Conservation (phyloP, 768 basidiomycete species). For the Macrocybe gigantea region DNA sequence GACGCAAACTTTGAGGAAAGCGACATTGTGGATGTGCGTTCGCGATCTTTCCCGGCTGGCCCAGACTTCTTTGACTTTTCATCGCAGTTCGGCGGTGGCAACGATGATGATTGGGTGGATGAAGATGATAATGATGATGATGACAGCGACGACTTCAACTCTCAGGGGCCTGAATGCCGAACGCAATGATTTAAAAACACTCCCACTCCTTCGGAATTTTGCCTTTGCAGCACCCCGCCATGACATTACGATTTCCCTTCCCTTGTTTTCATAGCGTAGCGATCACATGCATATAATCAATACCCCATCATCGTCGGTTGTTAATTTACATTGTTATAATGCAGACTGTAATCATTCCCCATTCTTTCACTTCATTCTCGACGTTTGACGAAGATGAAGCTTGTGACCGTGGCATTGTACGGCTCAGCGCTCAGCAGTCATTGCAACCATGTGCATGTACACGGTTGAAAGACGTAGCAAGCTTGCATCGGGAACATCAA, state of each 20-base stretch:
- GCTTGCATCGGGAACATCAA: too few species aligned
- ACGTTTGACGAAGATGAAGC: too few species aligned
- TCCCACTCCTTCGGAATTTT: too few species aligned
- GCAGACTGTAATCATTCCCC: background rate
- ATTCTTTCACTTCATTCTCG: background rate
- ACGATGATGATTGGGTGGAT: conserved; percentile 63
- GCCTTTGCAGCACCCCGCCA: too few species aligned
- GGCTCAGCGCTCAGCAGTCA: too few species aligned
- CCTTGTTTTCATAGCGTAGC: too few species aligned
- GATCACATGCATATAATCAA: too few species aligned
- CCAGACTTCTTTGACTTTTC: conserved; percentile 76
- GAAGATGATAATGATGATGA: conserved; percentile 68
- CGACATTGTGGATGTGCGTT: conserved; percentile 81
- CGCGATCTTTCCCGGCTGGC: conserved; percentile 67
- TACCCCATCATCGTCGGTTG: too few species aligned
- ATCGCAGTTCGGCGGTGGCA: conserved; percentile 66
- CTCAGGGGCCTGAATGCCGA: conserved; percentile 53
- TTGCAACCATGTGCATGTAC: too few species aligned
- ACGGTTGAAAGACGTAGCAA: too few species aligned
- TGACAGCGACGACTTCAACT: conserved; percentile 4
- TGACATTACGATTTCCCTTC: too few species aligned
- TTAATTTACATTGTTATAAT: background rate
- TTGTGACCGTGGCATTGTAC: too few species aligned
- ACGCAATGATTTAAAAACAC: conserved; percentile 36
- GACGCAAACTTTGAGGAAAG: conserved; percentile 69